A percentile compares a stretch with the other conserved stretches of the same genome.
Evolutionary conservation across 1,284 basidiomycete species (phyloP).

Genomic region (Earliella scabrosa): DNA sequence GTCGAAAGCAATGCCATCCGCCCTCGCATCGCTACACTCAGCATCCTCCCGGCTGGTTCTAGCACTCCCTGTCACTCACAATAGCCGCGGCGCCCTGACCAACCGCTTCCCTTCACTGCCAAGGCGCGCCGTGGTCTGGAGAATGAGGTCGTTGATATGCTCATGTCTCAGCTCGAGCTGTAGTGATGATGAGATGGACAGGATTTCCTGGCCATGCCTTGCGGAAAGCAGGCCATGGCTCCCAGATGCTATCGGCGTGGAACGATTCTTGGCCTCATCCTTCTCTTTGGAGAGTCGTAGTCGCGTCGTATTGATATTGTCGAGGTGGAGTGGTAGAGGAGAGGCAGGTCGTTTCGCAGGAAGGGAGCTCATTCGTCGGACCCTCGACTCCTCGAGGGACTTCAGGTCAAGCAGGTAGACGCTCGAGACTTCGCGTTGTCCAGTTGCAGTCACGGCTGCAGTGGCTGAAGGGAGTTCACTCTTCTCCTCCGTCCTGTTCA

Average conservation of each 20-base stretch:
- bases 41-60: not conserved
- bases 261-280: not conserved
- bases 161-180: slow-evolving; percentile 1
- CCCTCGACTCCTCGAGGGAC: too few relatives aligned
- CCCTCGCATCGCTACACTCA: slow-evolving; percentile 7
- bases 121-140: slow-evolving; percentile 18
- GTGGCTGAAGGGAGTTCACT: too few relatives aligned
- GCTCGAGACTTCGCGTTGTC: too few relatives aligned
- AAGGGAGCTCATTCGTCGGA: slow-evolving; percentile 14
- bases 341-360: slow-evolving; percentile 19
- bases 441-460: too few relatives aligned
- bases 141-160: slow-evolving; percentile 23
- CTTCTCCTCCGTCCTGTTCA: not conserved
- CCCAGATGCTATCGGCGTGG: not conserved
- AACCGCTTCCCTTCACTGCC: slow-evolving; percentile 25
- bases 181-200: slow-evolving; percentile 6
- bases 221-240: not conserved
- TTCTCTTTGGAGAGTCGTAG: not conserved
- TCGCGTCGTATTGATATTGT: slow-evolving; percentile 7
- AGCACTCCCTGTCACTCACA: slow-evolving; percentile 20
- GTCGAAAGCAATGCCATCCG: slow-evolving; percentile 27
- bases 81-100: slow-evolving; percentile 21
- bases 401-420: too few relatives aligned
- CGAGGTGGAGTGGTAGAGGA: slow-evolving; percentile 13
- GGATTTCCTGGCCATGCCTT: slow-evolving; percentile 20